These are phyloP conservation scores for Fusarium metavorans DNA, from an alignment of 2,329 filamentous ascomycete species.

Conservation along the genomic window DNA sequence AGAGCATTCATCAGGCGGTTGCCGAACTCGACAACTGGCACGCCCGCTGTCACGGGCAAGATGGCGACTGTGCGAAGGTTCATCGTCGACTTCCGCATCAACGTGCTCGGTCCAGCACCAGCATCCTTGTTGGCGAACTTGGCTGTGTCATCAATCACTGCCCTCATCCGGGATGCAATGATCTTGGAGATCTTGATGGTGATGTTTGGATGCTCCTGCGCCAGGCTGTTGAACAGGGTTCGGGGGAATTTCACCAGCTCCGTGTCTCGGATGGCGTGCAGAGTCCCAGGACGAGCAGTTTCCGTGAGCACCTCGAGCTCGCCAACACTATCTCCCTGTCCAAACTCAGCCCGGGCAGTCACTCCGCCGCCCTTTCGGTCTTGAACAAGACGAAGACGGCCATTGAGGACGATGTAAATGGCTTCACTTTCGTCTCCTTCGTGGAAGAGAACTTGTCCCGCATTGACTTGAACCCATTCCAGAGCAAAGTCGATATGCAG, in stretches of 20 bases:
- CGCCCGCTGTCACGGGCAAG: conserved; percentile 88
- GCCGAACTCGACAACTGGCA: conserved; percentile 96
- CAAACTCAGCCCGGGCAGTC: conserved; percentile 90
- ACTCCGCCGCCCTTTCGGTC: conserved; percentile 85
- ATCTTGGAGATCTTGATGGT: conserved; percentile 99
- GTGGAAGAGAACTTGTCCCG: conserved; percentile 94
- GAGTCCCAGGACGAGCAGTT: conserved; percentile 86
- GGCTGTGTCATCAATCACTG: conserved; percentile 84
- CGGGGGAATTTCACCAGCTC: conserved; percentile 96
- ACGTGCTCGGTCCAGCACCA: conserved; percentile 63
- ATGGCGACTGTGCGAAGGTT: conserved; percentile 95
- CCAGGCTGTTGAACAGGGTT: conserved; percentile 96
- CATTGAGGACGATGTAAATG: conserved; percentile 97
- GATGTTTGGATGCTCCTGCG: conserved; percentile 96
- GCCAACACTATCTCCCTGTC: conserved; percentile 96
- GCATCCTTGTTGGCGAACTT: conserved; percentile 74
- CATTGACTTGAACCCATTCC: conserved; percentile 97
- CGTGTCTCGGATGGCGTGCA: conserved; percentile 96
- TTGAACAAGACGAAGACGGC: conserved; percentile 85
- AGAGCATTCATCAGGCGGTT: conserved; percentile 88
- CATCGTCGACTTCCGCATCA: conserved; percentile 82
- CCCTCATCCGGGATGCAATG: conserved; percentile 93
- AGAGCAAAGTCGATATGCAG: conserved; percentile 98
- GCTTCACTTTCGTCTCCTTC: conserved; percentile 96
- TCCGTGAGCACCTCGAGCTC: conserved; percentile 98